A percentile compares a stretch with the other conserved stretches of the same genome.
Evolutionary conservation across 495 filamentous ascomycete genomes (phyloP).

Genomic region (Penicillium lagena): DNA sequence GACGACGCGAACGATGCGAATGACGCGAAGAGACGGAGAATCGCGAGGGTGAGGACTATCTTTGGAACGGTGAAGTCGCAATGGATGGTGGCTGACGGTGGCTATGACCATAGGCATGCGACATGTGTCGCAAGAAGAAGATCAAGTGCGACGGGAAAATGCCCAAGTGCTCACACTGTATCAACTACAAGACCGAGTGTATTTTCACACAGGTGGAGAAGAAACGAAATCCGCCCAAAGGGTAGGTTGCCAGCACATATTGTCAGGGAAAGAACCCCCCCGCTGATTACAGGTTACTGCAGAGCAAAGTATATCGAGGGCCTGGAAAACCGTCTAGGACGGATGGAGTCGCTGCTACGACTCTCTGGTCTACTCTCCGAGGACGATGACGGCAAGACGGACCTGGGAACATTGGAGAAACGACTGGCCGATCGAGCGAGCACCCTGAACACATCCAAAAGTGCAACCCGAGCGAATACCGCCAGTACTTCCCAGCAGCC

Average conservation of each 20-base stretch:
- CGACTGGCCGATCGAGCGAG: constrained; percentile 62
- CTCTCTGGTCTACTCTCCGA: constrained; percentile 84
- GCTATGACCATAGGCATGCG: constrained; percentile 64
- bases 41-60: constrained; percentile 62
- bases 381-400: constrained; percentile 80
- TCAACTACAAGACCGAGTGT: constrained; percentile 97
- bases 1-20: constrained; percentile 61
- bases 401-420: constrained; percentile 82
- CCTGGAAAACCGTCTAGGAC: constrained; percentile 84
- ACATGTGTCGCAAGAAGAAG: constrained; percentile 99
- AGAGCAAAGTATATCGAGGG: constrained; percentile 98
- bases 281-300: constrained; percentile 9
- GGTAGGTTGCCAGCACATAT: constrained; percentile 46
- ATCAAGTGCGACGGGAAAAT: constrained; percentile 98
- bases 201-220: constrained; percentile 98
- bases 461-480: constrained; percentile 8
- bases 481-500: constrained; percentile 19
- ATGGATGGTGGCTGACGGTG: background rate
- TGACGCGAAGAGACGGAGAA: constrained; percentile 84
- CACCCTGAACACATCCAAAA: constrained; percentile 31
- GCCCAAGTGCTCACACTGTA: constrained; percentile 91
- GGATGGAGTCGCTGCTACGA: constrained; percentile 87
- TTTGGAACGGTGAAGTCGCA: background rate
- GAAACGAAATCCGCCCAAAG: constrained; percentile 96
- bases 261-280: background rate